Conservation (phyloP, 345 rosid species). For the Populus deltoides region DNA sequence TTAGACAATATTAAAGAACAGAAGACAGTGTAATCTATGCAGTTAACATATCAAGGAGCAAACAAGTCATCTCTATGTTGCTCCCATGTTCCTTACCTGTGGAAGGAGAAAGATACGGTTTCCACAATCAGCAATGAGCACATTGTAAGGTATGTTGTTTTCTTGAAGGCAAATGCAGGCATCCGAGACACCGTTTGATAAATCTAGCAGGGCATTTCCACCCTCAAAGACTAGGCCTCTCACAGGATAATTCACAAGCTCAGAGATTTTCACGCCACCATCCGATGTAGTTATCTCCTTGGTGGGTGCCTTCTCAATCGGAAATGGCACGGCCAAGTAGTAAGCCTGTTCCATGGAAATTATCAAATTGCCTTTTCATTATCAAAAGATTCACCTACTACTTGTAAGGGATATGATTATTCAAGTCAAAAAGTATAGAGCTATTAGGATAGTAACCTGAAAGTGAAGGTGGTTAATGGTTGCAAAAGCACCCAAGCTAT, state of each 20-base stretch:
- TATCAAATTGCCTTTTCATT: background rate
- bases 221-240: constrained; percentile 83
- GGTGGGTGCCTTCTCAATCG: constrained; percentile 80
- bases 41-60: background rate
- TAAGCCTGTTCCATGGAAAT: constrained; percentile 58
- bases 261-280: constrained; percentile 57
- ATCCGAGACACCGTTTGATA: constrained; percentile 57
- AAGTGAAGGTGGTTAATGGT: constrained; percentile 98
- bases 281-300: constrained; percentile 44
- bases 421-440: background rate
- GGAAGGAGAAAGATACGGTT: constrained; percentile 73
- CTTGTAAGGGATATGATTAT: background rate
- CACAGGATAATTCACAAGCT: constrained; percentile 73
- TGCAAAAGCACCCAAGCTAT: constrained; percentile 97
- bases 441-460: constrained; percentile 49
- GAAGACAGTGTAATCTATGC: background rate
- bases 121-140: constrained; percentile 80
- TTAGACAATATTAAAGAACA: background rate
- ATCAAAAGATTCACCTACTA: background rate
- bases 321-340: constrained; percentile 69
- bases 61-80: background rate
- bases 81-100: constrained; percentile 53
- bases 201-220: constrained; percentile 55
- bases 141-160: constrained; percentile 83
- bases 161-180: constrained; percentile 86